Percentiles rank a stretch among this genome's conserved stretches.
Evolutionary conservation across 1,284 basidiomycete species (phyloP).

Genomic region (Ustilago nuda): DNA sequence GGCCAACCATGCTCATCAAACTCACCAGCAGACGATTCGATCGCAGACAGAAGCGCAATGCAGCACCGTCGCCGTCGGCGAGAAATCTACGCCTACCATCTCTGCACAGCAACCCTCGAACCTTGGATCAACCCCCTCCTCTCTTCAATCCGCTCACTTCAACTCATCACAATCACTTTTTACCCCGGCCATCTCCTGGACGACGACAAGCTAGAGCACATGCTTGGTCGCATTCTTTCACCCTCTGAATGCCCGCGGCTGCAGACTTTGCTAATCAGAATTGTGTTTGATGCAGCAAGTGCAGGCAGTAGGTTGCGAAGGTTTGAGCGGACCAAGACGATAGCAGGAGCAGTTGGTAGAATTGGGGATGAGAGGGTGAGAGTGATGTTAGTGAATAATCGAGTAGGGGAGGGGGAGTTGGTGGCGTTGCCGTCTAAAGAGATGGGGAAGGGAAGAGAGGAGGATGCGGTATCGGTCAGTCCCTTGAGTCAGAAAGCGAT

Average conservation of each 20-base stretch:
- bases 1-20: background rate
- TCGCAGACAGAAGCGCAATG: too few relatives aligned
- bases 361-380: slow-evolving; percentile 44
- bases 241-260: slow-evolving; percentile 27
- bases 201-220: slow-evolving; percentile 55
- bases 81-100: slow-evolving; percentile 52
- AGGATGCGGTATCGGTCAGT: background rate
- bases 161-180: slow-evolving; percentile 48
- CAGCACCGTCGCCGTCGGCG: slow-evolving; percentile 1
- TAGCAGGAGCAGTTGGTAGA: slow-evolving; percentile 42
- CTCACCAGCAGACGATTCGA: background rate
- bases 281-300: slow-evolving; percentile 37
- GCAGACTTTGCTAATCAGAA: slow-evolving; percentile 33
- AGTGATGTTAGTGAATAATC: slow-evolving; percentile 28
- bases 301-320: slow-evolving; percentile 35
- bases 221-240: slow-evolving; percentile 44
- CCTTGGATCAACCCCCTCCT: slow-evolving; percentile 43
- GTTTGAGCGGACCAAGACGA: slow-evolving; percentile 53
- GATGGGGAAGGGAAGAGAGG: background rate
- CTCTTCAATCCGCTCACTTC: slow-evolving; percentile 35
- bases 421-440: slow-evolving; percentile 3
- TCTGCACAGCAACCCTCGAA: slow-evolving; percentile 46
- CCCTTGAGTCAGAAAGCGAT: slow-evolving; percentile 33
- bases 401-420: slow-evolving; percentile 33
- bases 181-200: slow-evolving; percentile 47